phyloP scores from a whole-genome alignment of 176 grass and related monocot genomes.

The Calamus simplicifolius region DNA sequence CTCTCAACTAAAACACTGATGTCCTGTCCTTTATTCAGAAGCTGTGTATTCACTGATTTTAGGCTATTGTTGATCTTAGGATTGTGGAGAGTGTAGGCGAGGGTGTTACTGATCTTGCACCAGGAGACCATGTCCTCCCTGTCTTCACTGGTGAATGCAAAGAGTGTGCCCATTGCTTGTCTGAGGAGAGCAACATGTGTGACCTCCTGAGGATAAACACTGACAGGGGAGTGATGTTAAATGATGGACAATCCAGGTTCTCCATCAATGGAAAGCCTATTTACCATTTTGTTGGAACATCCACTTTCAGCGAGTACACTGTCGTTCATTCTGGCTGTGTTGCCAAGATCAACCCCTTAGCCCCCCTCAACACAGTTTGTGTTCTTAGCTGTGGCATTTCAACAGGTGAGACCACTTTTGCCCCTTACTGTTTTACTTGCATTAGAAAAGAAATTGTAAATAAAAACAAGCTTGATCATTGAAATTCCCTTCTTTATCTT shows the following conservation, averaged over 20 bases:
- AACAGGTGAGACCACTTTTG: neutral
- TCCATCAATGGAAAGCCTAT: slow-evolving; percentile 6
- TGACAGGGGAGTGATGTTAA: slow-evolving; percentile 8
- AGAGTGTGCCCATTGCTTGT: slow-evolving; percentile 2
- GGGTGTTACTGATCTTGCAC: slow-evolving; percentile 6
- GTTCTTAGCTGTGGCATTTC: slow-evolving; percentile 4
- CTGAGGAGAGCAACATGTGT: slow-evolving; percentile 12
- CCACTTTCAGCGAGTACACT: slow-evolving; percentile 9
- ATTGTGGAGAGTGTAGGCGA: slow-evolving; percentile 10
- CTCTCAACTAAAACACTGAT: too few species aligned
- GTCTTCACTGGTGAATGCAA: slow-evolving; percentile 16
- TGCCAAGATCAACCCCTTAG: slow-evolving; percentile 8
- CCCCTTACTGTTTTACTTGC: too few species aligned
- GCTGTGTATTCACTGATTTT: too few species aligned
- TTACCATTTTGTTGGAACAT: slow-evolving; percentile 6
- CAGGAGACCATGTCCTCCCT: slow-evolving; percentile 13
- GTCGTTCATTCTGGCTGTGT: neutral
- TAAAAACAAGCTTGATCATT: too few species aligned
- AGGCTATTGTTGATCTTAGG: neutral
- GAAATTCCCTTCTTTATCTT: too few species aligned
- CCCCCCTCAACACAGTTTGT: neutral
- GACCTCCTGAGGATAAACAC: slow-evolving; percentile 3
- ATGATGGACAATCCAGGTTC: slow-evolving; percentile 1
- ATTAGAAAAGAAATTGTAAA: too few species aligned
- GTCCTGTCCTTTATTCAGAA: too few species aligned